Conservation (phyloP, 2,329 filamentous ascomycete species). For the Exophiala viscosa region DNA sequence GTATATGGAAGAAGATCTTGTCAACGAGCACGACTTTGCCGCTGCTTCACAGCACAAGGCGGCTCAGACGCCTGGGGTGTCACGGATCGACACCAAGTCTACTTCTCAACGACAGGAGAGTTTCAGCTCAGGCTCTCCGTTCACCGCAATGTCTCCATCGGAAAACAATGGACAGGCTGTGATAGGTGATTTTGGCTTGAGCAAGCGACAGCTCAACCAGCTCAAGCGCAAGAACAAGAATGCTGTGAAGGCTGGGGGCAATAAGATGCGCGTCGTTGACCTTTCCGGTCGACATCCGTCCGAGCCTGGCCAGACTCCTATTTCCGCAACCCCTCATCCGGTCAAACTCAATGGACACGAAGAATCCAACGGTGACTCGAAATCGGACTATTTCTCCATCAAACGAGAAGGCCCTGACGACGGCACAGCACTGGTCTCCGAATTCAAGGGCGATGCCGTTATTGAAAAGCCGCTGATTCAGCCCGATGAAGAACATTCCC, state of each 20-base stretch:
- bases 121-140: constrained; percentile 39
- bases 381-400: constrained; percentile 83
- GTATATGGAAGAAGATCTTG: constrained; percentile 78
- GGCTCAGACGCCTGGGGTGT: constrained; percentile 37
- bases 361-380: constrained; percentile 58
- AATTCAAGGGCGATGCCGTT: constrained; percentile 82
- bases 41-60: constrained; percentile 44
- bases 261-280: constrained; percentile 86
- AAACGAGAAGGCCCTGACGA: constrained; percentile 80
- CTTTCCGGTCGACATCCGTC: constrained; percentile 66
- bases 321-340: constrained; percentile 51
- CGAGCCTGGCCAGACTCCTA: constrained; percentile 55
- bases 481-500: constrained; percentile 70
- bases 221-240: constrained; percentile 91
- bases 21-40: constrained; percentile 61
- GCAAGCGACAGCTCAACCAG: constrained; percentile 89
- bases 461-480: constrained; percentile 85
- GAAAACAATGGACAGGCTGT: constrained; percentile 41
- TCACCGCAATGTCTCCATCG: constrained; percentile 45
- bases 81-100: constrained; percentile 50
- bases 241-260: constrained; percentile 82
- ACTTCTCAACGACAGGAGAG: constrained; percentile 42
- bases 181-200: constrained; percentile 68
- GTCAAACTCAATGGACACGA: constrained; percentile 59
- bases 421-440: constrained; percentile 84